Base-by-base conservation (phyloP, 2,329 filamentous ascomycete species). In the Ambrosiella xylebori region DNA sequence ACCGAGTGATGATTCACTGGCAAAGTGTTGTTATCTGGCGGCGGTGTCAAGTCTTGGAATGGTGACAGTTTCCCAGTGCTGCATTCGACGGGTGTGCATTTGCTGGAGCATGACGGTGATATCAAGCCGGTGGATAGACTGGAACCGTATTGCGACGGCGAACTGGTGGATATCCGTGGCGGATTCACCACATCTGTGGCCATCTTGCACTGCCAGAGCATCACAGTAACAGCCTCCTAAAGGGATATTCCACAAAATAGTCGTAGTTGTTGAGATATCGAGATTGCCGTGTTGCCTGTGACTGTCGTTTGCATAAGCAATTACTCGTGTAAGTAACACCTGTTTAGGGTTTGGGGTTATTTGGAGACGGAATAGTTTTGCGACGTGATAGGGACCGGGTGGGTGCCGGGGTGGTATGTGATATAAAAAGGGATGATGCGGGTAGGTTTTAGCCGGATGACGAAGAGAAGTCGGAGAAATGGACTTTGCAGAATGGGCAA, bases 171-270 rank as follows among this genome's bases (percentile, higher is more conserved):
- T 27, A 54, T 37, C 7, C 54, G 36, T 19, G 41, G n/a, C 13
- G 37, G 44, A 35, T 38, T 17, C 13, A 35, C 27, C 11, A 45
- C 44, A 17, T 54, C 53, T 12, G 44, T 44, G 17, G 47, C 19
- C 44, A 35, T 52, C 41, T 60, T 60, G 50, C 44, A 57, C 35
- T 60, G 59, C 59, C 59, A 60, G 15, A 60, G 59, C 59, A 60
- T 60, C 12, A 35, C 52, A 37, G 37, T 19, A 17, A 19, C 35
- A 45, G 37, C 40, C 7, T 19, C 27, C 19, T 12, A 13, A 45
- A 15, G 44, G 12, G 7, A 35, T 57, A 50, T 54, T 5, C 27
- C 27, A 27, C 27, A 27, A 27, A 27, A 27, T 27, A 27, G 27
- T 27, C 27, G 27, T 27, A 27, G 27, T 27, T 27, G 27, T 27